These are phyloP conservation scores for Daldinia sp. DNA, from an alignment of 2,329 filamentous ascomycete genomes.

Conservation along the genomic window DNA sequence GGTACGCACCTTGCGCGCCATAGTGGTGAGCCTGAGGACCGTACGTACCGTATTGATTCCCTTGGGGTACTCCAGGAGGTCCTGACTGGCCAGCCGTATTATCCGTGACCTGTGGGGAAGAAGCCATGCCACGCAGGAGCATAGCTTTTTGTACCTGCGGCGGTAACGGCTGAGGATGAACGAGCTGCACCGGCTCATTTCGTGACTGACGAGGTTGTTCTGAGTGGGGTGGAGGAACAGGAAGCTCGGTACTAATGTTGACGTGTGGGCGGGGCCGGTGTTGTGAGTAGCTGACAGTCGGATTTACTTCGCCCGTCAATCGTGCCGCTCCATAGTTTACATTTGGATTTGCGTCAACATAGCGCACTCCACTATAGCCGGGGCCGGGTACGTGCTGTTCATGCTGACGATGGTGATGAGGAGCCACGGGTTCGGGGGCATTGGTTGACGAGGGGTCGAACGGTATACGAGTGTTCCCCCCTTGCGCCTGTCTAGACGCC, in stretches of 20 bases:
- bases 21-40: conserved; percentile 39
- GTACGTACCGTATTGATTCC: conserved; percentile 37
- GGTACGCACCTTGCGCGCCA: conserved; percentile 28
- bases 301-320: conserved; percentile 56
- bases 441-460: conserved; percentile 65
- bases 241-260: conserved; percentile 44
- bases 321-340: conserved; percentile 53
- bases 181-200: conserved; percentile 51
- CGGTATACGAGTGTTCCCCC: conserved; percentile 56
- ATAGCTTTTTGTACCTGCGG: conserved; percentile 67
- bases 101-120: conserved; percentile 53
- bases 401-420: conserved; percentile 65
- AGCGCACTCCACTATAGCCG: conserved; percentile 61
- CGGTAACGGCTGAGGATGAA: conserved; percentile 65
- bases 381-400: conserved; percentile 56
- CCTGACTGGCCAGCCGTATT: conserved; percentile 37
- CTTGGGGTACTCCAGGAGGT: conserved; percentile 38
- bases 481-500: conserved; percentile 33
- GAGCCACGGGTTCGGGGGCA: conserved; percentile 64
- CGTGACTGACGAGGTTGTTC: conserved; percentile 49
- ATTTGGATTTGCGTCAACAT: conserved; percentile 55
- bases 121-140: conserved; percentile 58
- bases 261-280: conserved; percentile 48
- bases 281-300: conserved; percentile 34
- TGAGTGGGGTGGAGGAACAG: conserved; percentile 32